These are phyloP conservation scores for Neoscytalidium dimidiatum DNA, from an alignment of 2,329 filamentous ascomycete genomes.

Conservation along the genomic window DNA sequence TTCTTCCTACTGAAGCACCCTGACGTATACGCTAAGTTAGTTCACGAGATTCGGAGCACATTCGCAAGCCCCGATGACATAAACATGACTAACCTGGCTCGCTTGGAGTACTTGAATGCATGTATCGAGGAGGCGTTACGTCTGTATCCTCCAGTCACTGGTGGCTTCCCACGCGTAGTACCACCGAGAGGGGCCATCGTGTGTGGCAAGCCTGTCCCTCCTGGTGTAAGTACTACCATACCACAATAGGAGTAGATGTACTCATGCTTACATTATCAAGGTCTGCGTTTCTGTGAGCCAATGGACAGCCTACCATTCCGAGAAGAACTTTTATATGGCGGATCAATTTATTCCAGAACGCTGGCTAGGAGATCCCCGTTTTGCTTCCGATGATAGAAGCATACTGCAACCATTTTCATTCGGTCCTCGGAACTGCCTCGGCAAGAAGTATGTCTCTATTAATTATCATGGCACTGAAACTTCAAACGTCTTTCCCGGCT, in stretches of 20 bases:
- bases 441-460: constrained; percentile 33
- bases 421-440: constrained; percentile 43
- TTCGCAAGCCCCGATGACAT: constrained; percentile 36
- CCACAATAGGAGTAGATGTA: background rate
- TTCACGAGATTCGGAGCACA: constrained; percentile 30
- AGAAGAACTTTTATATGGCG: constrained; percentile 38
- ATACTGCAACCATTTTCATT: constrained; percentile 48
- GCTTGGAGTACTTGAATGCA: constrained; percentile 41
- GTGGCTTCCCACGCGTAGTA: constrained; percentile 34
- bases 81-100: constrained; percentile 28
- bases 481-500: no score
- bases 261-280: no score
- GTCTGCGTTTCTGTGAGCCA: constrained; percentile 15
- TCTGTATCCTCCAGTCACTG: constrained; percentile 44
- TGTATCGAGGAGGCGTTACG: constrained; percentile 45
- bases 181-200: constrained; percentile 39
- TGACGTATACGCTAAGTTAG: constrained; percentile 28
- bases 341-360: constrained; percentile 43
- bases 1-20: constrained; percentile 35
- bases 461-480: no score
- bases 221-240: constrained; percentile 22
- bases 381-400: constrained; percentile 32
- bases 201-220: constrained; percentile 39
- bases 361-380: constrained; percentile 37
- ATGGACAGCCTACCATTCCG: constrained; percentile 16